Evolutionary conservation across 306 rosid genomes (phyloP).

Genomic region (Argentina anserina): DNA sequence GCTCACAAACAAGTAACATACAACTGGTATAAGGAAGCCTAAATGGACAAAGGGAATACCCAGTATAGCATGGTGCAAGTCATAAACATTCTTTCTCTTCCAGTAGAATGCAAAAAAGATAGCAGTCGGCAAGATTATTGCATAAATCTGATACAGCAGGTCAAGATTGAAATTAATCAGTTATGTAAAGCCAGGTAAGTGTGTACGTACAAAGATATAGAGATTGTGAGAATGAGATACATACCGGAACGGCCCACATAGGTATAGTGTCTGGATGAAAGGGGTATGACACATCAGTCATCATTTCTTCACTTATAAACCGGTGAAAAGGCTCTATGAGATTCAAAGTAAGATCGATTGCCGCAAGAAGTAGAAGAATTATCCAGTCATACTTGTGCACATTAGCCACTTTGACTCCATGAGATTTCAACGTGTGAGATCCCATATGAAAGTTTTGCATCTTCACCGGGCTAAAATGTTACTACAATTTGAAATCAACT

Average conservation of each 20-base stretch:
- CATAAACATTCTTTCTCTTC: conserved; percentile 35
- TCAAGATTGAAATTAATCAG: neutral
- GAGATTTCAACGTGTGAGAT: conserved; percentile 16
- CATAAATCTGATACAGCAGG: conserved; percentile 29
- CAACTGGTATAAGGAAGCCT: neutral
- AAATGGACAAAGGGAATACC: conserved; percentile 22
- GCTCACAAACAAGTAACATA: neutral
- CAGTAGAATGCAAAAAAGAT: conserved; percentile 34
- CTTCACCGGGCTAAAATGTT: neutral
- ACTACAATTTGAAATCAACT: neutral
- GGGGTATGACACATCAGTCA: conserved; percentile 37
- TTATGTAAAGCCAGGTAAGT: neutral
- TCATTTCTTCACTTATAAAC: conserved; percentile 42
- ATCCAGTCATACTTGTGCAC: conserved; percentile 44
- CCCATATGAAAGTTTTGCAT: conserved; percentile 12
- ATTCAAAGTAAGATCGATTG: conserved; percentile 27
- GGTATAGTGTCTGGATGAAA: conserved; percentile 39
- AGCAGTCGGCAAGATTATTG: conserved; percentile 29
- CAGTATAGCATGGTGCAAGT: conserved; percentile 48
- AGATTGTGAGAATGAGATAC: conserved; percentile 12
- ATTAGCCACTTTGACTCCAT: conserved; percentile 32
- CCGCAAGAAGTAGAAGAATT: conserved; percentile 36
- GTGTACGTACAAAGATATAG: neutral
- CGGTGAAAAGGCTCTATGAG: conserved; percentile 49
- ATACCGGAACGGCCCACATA: conserved; percentile 49